Percentiles rank a stretch among this genome's conserved stretches.
Conservation (phyloP, 192 early-diverging fungal genomes). For the Linnemannia hyalina region DNA sequence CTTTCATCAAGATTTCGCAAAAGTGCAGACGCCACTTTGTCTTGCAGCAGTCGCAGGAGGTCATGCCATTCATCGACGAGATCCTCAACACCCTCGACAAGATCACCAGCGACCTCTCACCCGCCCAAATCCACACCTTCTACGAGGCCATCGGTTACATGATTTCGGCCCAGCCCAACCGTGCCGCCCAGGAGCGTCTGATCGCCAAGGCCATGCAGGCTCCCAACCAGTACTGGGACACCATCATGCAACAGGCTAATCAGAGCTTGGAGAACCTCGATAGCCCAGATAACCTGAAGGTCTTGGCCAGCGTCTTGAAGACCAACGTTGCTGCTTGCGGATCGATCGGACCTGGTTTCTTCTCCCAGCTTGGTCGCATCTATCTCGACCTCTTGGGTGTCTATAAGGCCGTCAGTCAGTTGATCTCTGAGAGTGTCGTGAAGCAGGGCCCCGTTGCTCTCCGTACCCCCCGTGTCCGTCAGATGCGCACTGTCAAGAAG, state of each 20-base stretch:
- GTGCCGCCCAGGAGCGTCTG: conserved; percentile 82
- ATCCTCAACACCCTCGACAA: conserved; percentile 85
- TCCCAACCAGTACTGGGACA: conserved; percentile 90
- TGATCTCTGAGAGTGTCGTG: conserved; percentile 86
- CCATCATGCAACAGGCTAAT: conserved; percentile 77
- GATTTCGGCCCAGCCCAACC: conserved; percentile 93
- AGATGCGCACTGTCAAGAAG: conserved; percentile 96
- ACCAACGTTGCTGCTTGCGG: conserved; percentile 94
- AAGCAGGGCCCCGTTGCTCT: conserved; percentile 89
- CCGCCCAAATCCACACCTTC: conserved; percentile 97
- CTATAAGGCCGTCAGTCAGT: conserved; percentile 88
- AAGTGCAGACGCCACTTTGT: conserved; percentile 98
- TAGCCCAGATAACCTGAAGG: conserved; percentile 87
- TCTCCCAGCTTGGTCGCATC: conserved; percentile 89
- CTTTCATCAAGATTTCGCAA: conserved; percentile 99
- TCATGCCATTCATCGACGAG: conserved; percentile 95
- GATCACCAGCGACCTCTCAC: conserved; percentile 91
- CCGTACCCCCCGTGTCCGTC: conserved; percentile 90
- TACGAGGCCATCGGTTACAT: conserved; percentile 99
- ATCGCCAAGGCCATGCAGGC: conserved; percentile 91
- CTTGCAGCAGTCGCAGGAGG: conserved; percentile 90
- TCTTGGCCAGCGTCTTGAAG: conserved; percentile 93
- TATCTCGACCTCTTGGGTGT: conserved; percentile 93
- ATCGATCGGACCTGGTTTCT: conserved; percentile 90
- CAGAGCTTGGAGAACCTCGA: conserved; percentile 78